Evolutionary conservation across 2,329 filamentous ascomycete genomes (phyloP), one percentile per base, ranked within the genome.

Genomic region (Didymella sp.): DNA sequence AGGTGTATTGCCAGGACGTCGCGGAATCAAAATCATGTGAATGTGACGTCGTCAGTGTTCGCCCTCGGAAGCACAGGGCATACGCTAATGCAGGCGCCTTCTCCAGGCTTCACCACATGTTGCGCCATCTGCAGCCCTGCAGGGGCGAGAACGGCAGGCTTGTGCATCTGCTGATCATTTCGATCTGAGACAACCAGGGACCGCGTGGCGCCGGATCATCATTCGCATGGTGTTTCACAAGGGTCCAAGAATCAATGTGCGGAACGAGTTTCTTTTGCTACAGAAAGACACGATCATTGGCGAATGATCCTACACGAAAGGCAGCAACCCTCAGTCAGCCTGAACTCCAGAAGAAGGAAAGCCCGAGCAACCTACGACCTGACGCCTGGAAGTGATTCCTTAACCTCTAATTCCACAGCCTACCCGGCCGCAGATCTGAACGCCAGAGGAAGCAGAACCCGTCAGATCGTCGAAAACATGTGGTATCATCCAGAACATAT

Each of bases 401-500:
- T 33, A 38, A 54, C 57, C 59, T 59, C 60, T 64, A 70, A 61
- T 48, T 60, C 56, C 43, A 38, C 58, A 63, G 58, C 55, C 43
- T 56, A 35, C 51, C 44, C 45, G 58, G 53, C 61, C 17, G 54
- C 52, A 60, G 56, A 59, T 59, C 58, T 48, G 62, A 69, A 70
- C 66, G 66, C 70, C 66, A 50, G 53, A 62, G 59, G 60, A 67
- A 62, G 55, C 56, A 59, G 46, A 65, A 60, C 54, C 56, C 46
- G 42, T 58, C 60, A 64, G 58, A 64, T 64, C 56, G 59, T 58
- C 58, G 42, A 49, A 61, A 66, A 64, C 56, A 67, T 57, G 44
- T 73, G 70, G 70, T 71, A 73, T 73, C 69, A 70, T 74, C 65
- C 70, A 66, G 60, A 62, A 56, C 50, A 47, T 24, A 19, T 25